Conservation (phyloP, 1,139 yeast genomes). For the Pichia sp. region DNA sequence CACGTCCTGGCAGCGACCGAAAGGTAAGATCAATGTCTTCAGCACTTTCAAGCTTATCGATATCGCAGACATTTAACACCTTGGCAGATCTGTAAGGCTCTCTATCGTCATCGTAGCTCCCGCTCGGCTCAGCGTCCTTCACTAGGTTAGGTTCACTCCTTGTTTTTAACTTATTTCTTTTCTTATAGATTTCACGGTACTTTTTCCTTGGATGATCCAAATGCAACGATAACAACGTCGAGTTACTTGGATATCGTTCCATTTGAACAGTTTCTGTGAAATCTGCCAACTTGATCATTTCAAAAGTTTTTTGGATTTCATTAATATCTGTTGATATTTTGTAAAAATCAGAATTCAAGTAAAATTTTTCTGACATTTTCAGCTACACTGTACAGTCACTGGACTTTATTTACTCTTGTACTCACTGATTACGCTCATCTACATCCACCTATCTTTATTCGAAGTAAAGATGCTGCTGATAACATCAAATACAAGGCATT, state of each 20-base stretch:
- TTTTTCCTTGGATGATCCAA: background rate
- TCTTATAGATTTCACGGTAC: background rate
- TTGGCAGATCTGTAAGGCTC: background rate
- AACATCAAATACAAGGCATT: background rate
- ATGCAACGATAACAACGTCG: background rate
- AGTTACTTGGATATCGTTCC: constrained; percentile 1
- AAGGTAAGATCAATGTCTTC: background rate
- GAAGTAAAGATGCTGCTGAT: background rate
- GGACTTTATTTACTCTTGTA: background rate
- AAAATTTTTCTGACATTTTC: constrained; percentile 1
- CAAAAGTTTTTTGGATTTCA: constrained; percentile 1
- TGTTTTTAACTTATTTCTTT: background rate
- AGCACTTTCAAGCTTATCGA: background rate
- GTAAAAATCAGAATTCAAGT: background rate
- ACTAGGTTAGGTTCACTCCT: background rate
- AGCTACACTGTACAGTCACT: background rate
- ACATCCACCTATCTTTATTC: background rate
- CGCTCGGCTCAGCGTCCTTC: background rate
- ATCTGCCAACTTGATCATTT: background rate
- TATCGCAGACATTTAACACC: background rate
- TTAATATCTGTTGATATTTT: background rate
- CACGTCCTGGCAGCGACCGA: background rate
- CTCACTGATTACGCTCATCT: background rate
- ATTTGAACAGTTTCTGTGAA: background rate
- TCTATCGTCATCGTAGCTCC: background rate